phyloP scores from a whole-genome alignment of 2,329 filamentous ascomycete species.

The Diaporthe destruens region DNA sequence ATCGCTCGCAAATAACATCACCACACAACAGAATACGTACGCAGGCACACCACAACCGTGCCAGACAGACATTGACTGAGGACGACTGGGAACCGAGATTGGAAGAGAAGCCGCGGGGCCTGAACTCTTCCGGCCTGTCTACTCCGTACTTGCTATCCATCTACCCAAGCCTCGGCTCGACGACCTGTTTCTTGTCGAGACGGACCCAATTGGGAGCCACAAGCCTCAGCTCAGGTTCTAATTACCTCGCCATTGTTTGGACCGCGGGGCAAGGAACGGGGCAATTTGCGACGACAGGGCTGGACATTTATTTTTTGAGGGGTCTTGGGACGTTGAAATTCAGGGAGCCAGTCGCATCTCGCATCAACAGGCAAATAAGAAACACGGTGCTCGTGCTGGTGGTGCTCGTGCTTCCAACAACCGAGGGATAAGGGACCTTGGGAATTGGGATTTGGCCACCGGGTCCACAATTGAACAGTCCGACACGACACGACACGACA shows the following conservation, averaged over 20 bases:
- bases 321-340: constrained; percentile 7
- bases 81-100: constrained; percentile 21
- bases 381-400: constrained; percentile 32
- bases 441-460: constrained; percentile 10
- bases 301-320: constrained; percentile 11
- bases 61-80: constrained; percentile 13
- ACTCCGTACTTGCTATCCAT: neutral
- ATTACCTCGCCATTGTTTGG: constrained; percentile 15
- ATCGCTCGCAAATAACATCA: constrained; percentile 5
- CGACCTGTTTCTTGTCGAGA: neutral
- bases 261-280: constrained; percentile 5
- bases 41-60: neutral
- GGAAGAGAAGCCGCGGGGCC: neutral
- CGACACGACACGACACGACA: constrained; percentile 31
- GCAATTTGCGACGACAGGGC: constrained; percentile 20
- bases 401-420: constrained; percentile 30
- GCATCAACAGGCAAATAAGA: neutral
- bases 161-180: neutral
- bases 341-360: neutral
- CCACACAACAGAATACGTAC: neutral
- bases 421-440: constrained; percentile 24
- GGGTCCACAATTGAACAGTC: constrained; percentile 22
- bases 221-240: constrained; percentile 12
- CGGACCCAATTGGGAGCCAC: constrained; percentile 14
- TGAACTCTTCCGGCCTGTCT: neutral